Percentiles rank a stretch among this genome's conserved stretches.
phyloP scores from a whole-genome alignment of 192 early-diverging fungal species.

The Backusella liffmaniae region DNA sequence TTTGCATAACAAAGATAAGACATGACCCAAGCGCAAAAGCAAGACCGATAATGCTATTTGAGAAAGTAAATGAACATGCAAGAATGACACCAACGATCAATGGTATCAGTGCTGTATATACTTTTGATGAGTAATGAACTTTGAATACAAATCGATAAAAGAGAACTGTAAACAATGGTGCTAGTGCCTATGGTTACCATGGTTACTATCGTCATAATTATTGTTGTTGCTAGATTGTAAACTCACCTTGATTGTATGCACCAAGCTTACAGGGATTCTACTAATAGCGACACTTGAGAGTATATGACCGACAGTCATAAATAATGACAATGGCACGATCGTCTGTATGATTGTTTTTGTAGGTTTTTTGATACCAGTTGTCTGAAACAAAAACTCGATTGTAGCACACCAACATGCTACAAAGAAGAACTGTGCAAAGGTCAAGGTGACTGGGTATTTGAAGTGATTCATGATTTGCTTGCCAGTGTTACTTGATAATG shows the following conservation, averaged over 20 bases:
- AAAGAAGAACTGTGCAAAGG: conserved; percentile 79
- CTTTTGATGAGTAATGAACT: conserved; percentile 64
- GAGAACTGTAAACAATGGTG: conserved; percentile 83
- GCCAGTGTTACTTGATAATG: conserved; percentile 78
- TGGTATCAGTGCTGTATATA: conserved; percentile 76
- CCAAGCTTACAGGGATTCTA: conserved; percentile 74
- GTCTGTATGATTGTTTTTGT: conserved; percentile 53
- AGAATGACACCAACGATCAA: conserved; percentile 86
- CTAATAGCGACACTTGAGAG: conserved; percentile 74
- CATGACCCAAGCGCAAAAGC: conserved; percentile 71
- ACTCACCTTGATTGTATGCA: conserved; percentile 88
- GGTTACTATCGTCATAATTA: background rate
- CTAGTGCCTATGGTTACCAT: conserved; percentile 58
- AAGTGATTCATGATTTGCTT: conserved; percentile 80
- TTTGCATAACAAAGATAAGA: conserved; percentile 83
- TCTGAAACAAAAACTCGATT: conserved; percentile 38
- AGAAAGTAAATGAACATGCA: conserved; percentile 73
- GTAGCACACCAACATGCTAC: conserved; percentile 63
- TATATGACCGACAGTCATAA: conserved; percentile 84
- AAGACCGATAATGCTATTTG: conserved; percentile 70
- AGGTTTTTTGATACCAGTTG: conserved; percentile 54
- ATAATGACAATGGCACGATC: conserved; percentile 69
- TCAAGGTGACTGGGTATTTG: conserved; percentile 79
- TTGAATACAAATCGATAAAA: conserved; percentile 72
- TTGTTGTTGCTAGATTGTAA: background rate